These are phyloP conservation scores for Begonia loranthoides DNA, from an alignment of 306 rosid genomes.

Conservation along the genomic window DNA sequence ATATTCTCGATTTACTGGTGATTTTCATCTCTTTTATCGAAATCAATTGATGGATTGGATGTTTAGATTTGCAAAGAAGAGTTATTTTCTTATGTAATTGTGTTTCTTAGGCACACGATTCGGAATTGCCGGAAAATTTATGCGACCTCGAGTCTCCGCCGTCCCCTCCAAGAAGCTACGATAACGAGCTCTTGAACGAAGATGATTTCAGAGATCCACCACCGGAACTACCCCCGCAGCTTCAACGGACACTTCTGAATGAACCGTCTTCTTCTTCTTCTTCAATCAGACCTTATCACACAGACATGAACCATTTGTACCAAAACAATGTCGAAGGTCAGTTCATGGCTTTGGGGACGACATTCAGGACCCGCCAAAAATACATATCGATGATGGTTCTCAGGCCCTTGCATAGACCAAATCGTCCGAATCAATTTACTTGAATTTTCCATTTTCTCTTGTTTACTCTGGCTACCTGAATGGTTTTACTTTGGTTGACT, in stretches of 20 bases:
- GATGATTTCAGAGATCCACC: constrained; percentile 60
- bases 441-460: no score
- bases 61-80: no score
- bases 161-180: constrained; percentile 83
- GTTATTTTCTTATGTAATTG: not conserved
- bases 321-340: constrained; percentile 29
- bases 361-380: constrained; percentile 41
- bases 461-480: no score
- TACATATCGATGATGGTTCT: constrained; percentile 36
- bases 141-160: constrained; percentile 41
- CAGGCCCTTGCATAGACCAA: constrained; percentile 34
- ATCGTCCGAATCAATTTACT: not conserved
- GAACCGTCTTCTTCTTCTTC: constrained; percentile 25
- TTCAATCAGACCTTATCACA: constrained; percentile 20
- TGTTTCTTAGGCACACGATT: constrained; percentile 38
- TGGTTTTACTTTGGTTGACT: no score
- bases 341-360: constrained; percentile 49
- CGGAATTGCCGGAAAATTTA: constrained; percentile 25
- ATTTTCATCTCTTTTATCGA: not conserved
- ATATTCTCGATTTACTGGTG: constrained; percentile 78
- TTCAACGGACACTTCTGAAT: constrained; percentile 24
- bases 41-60: not conserved
- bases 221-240: constrained; percentile 66
- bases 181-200: constrained; percentile 32
- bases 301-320: constrained; percentile 64